Evolutionary conservation across 2,329 filamentous ascomycete species (phyloP).

Genomic region (Clarireedia monteithiana): DNA sequence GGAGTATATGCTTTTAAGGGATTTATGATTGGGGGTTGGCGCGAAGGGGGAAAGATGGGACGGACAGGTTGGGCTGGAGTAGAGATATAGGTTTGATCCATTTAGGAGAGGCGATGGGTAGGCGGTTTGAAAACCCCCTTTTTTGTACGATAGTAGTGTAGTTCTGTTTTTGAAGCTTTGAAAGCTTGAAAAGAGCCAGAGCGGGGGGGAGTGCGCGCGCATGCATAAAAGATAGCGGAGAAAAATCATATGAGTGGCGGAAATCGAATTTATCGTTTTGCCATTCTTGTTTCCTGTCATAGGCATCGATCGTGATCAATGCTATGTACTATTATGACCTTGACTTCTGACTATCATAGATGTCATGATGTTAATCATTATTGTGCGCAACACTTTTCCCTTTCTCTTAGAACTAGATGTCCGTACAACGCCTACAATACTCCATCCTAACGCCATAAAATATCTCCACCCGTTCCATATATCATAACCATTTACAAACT

Average conservation of each 20-base stretch:
- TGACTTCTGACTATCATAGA: not conserved
- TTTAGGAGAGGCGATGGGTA: too few relatives aligned
- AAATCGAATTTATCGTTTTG: not conserved
- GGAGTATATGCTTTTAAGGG: slow-evolving; percentile 2
- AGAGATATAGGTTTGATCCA: not conserved
- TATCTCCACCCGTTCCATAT: not conserved
- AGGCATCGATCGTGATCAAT: not conserved
- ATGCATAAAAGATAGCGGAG: too few relatives aligned
- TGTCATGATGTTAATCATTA: not conserved
- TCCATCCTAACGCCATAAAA: slow-evolving; percentile 13
- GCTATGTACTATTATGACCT: not conserved
- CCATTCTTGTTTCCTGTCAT: not conserved
- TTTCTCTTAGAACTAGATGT: not conserved
- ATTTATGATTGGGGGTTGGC: slow-evolving; percentile 3
- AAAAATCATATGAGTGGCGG: not conserved
- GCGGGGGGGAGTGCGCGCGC: not conserved
- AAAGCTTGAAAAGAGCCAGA: not conserved
- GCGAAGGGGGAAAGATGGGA: not conserved
- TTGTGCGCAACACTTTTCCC: slow-evolving; percentile 4
- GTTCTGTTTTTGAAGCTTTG: not conserved
- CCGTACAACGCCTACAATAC: slow-evolving; percentile 5
- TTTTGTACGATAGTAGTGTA: slow-evolving; percentile 5
- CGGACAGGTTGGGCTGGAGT: not conserved
- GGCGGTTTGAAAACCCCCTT: not conserved
- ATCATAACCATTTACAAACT: not conserved